Percentiles rank a stretch among this genome's conserved stretches.
phyloP scores from a whole-genome alignment of 768 basidiomycete genomes.

The Mycena kentingensis region DNA sequence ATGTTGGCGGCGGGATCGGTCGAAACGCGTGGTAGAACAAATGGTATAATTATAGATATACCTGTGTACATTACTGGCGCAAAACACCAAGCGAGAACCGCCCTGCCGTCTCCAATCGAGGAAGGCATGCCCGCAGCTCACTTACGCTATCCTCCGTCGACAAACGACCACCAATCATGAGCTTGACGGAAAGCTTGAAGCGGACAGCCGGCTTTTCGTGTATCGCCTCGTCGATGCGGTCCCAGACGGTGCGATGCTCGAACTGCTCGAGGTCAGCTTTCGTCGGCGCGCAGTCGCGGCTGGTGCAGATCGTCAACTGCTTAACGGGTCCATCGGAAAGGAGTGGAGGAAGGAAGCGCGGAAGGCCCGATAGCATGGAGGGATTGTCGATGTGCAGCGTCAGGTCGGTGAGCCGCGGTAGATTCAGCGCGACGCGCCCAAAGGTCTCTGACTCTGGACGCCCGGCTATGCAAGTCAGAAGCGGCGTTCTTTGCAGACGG shows the following conservation, averaged over 20 bases:
- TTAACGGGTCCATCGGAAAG: neutral
- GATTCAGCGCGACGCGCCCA: neutral
- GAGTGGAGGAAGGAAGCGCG: neutral
- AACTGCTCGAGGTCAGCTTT: neutral
- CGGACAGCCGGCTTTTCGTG: neutral
- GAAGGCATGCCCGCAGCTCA: neutral
- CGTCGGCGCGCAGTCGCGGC: slow-evolving; percentile 10
- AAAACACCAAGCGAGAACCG: neutral
- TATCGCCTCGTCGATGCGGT: slow-evolving; percentile 1
- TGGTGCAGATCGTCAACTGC: neutral
- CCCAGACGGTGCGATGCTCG: neutral
- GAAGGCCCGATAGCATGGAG: neutral
- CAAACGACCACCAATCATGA: neutral
- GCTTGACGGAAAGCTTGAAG: neutral
- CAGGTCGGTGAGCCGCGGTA: slow-evolving; percentile 5
- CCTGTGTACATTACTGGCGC: too few relatives aligned
- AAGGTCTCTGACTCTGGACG: neutral
- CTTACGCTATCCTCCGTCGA: neutral
- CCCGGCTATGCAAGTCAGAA: neutral
- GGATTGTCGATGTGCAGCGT: slow-evolving; percentile 1
- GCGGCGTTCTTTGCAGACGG: neutral
- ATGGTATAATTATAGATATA: too few relatives aligned
- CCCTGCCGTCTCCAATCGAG: neutral
- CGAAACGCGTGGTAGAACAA: too few relatives aligned
- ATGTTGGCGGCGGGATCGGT: too few relatives aligned